Conservation (phyloP, 345 rosid genomes). For the Brassica nigra region DNA sequence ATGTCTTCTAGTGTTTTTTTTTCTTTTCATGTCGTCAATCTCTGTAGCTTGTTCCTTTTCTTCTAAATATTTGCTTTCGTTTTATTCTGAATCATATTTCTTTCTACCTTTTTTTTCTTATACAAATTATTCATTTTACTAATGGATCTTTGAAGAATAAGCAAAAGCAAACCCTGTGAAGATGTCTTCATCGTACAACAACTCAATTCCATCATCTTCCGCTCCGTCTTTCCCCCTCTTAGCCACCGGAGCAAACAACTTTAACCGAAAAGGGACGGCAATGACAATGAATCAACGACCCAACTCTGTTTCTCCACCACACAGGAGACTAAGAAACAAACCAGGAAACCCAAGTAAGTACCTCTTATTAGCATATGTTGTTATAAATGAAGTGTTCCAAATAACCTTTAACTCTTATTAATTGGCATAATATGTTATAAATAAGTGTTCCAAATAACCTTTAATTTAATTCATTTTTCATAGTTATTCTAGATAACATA, state of each 20-base stretch:
- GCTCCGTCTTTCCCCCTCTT: slow-evolving; percentile 31
- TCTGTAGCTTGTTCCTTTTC: slow-evolving; percentile 40
- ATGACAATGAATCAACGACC: slow-evolving; percentile 28
- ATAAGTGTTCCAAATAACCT: neutral
- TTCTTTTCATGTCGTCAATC: slow-evolving; percentile 36
- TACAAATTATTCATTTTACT: neutral
- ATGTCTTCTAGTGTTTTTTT: slow-evolving; percentile 39
- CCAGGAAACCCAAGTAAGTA: slow-evolving; percentile 75
- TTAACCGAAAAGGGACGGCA: slow-evolving; percentile 20
- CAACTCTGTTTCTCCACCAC: slow-evolving; percentile 50
- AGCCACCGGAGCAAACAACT: slow-evolving; percentile 8
- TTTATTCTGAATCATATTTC: slow-evolving; percentile 23
- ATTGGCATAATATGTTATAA: neutral
- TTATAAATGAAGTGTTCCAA: neutral
- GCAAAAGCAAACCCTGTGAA: slow-evolving; percentile 20
- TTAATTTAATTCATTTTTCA: neutral
- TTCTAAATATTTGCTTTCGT: slow-evolving; percentile 36
- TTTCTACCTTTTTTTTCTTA: slow-evolving; percentile 18
- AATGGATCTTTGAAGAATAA: slow-evolving; percentile 31
- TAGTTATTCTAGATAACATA: neutral
- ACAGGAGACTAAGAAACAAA: slow-evolving; percentile 67
- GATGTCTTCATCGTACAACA: slow-evolving; percentile 40
- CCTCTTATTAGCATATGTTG: slow-evolving; percentile 3
- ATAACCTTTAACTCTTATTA: neutral
- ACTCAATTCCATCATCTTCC: slow-evolving; percentile 27